phyloP scores from a whole-genome alignment of 177 flowering plant genomes.

The Vitis hybrid region DNA sequence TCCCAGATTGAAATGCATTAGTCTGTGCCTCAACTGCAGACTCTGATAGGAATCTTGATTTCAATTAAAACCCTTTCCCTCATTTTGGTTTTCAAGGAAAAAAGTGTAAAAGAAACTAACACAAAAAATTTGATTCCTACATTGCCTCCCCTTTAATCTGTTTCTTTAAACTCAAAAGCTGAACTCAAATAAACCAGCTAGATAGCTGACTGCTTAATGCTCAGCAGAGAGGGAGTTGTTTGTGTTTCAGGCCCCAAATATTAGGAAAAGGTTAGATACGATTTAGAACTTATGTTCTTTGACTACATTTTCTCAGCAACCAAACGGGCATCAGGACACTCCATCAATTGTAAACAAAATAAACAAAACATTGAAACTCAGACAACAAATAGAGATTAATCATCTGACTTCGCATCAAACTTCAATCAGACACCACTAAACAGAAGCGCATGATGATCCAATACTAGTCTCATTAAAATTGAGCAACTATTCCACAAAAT shows the following conservation, averaged over 20 bases:
- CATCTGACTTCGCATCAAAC: background rate
- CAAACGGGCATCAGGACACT: background rate
- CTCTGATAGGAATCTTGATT: background rate
- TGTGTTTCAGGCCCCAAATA: background rate
- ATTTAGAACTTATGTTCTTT: background rate
- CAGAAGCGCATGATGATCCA: background rate
- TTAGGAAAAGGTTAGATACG: background rate
- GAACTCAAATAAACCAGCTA: background rate
- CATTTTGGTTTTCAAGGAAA: too few species aligned
- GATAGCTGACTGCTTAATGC: too few species aligned
- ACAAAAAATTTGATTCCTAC: too few species aligned
- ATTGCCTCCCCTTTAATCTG: too few species aligned
- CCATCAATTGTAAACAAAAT: background rate
- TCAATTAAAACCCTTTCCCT: too few species aligned
- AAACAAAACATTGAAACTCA: background rate
- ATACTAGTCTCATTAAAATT: too few species aligned
- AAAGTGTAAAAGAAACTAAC: too few species aligned
- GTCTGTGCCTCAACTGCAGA: background rate
- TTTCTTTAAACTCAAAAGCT: background rate
- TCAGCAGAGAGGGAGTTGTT: too few species aligned
- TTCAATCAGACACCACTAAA: background rate
- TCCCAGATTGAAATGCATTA: background rate
- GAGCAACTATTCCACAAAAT: too few species aligned
- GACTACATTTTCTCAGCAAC: background rate
- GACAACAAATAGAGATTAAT: too few species aligned